Evolutionary conservation across 73 alveolate genomes (phyloP), one percentile per base, ranked within the genome.

Genomic region (Blepharisma japonicum): DNA sequence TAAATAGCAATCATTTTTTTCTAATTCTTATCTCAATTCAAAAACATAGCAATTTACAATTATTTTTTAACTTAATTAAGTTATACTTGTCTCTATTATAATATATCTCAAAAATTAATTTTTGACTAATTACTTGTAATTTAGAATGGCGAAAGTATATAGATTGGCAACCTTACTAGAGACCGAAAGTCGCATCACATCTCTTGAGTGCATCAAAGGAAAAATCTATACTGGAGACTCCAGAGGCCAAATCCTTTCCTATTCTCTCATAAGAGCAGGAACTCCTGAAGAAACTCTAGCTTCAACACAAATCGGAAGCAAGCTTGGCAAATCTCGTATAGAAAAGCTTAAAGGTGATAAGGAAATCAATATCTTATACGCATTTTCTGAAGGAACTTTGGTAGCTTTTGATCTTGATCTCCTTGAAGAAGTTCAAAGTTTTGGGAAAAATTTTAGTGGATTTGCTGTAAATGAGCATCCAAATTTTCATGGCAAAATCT

Each of bases 391-490:
- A 25, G 74, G 74, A 9, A 8, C 23, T 61, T 5, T 70, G n/a
- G 80, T 45, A 38, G 80, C 68, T 3, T 70, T 14, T 5, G 66
- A 70, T n/a, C 25, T 70, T 9, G 42, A 70, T 45, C 32, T 8
- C 11, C 80, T 70, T 45, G 80, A 70, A 45, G 56, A 70, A 45
- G 80, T 70, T n/a, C 80, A 70, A 45, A 45, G 27, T 20, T 70
- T 70, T 45, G 61, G 61, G 14, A 70, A 70, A 25, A 70, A 70
- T 18, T 9, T 18, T 18, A 47, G 27, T 20, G 9, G 71, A 11
- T 70, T 70, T 70, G 21, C 77, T 70, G 27, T 70, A 14, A 70
- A 70, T 47, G 68, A 45, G n/a, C 32, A 18, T 47, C 80, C 56
- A 25, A 18, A 45, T 47, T 45, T 9, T 70, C 55, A 45, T 2